A percentile compares a stretch with the other conserved stretches of the same genome.
Conservation (phyloP, 2,329 filamentous ascomycete genomes). For the Alternaria infectoria region DNA sequence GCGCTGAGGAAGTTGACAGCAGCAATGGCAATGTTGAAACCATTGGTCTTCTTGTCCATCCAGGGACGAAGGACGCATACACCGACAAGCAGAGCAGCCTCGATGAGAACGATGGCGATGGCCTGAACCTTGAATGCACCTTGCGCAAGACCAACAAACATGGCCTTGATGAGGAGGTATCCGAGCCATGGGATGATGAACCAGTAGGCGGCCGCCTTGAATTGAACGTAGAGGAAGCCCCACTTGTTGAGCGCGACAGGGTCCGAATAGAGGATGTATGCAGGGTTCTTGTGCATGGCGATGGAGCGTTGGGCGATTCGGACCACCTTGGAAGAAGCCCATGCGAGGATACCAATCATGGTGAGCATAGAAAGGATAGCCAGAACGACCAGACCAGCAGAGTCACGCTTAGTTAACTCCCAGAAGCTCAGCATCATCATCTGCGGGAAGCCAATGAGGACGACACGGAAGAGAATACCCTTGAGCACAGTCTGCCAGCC, state of each 20-base stretch:
- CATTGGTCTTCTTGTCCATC: slow-evolving; percentile 99
- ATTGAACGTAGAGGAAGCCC: slow-evolving; percentile 97
- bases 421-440: slow-evolving; percentile 90
- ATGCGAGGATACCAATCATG: slow-evolving; percentile 76
- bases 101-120: slow-evolving; percentile 81
- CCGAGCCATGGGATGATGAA: slow-evolving; percentile 81
- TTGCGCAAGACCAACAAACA: slow-evolving; percentile 87
- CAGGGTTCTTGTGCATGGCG: slow-evolving; percentile 91
- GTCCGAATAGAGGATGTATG: slow-evolving; percentile 96
- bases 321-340: slow-evolving; percentile 90
- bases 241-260: slow-evolving; percentile 95
- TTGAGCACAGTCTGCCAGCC: slow-evolving; percentile 93
- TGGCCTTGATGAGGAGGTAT: slow-evolving; percentile 84
- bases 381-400: slow-evolving; percentile 81
- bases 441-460: slow-evolving; percentile 89
- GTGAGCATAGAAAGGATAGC: slow-evolving; percentile 89
- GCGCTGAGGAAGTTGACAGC: slow-evolving; percentile 89
- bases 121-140: slow-evolving; percentile 74
- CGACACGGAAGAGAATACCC: slow-evolving; percentile 88
- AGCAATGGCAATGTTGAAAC: slow-evolving; percentile 92
- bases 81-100: slow-evolving; percentile 76
- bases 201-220: slow-evolving; percentile 94
- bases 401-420: slow-evolving; percentile 89
- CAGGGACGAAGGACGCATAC: slow-evolving; percentile 85
- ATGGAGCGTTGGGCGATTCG: slow-evolving; percentile 87